These are phyloP conservation scores for Pachysandra terminalis DNA, from an alignment of 164 flowering plant species.

Conservation along the genomic window DNA sequence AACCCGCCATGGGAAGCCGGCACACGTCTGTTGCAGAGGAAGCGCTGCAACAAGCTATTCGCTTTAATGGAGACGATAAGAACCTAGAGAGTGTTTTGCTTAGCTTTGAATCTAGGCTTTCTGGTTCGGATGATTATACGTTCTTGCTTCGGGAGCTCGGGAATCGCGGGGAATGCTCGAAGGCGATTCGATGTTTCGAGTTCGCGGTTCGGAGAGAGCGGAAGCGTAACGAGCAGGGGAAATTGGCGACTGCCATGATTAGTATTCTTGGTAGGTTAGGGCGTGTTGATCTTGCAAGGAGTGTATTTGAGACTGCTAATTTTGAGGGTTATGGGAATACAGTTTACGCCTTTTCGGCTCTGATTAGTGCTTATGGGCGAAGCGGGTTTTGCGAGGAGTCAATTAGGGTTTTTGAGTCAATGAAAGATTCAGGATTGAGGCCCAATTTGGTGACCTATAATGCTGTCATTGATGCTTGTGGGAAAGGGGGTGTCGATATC, in stretches of 20 bases:
- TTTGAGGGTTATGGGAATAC: slow-evolving; percentile 81
- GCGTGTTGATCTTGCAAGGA: slow-evolving; percentile 61
- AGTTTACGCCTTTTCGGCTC: slow-evolving; percentile 80
- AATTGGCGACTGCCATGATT: slow-evolving; percentile 80
- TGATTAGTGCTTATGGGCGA: slow-evolving; percentile 87
- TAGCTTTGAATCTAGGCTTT: slow-evolving; percentile 47
- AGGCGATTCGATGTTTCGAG: slow-evolving; percentile 61
- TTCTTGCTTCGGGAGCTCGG: slow-evolving; percentile 83
- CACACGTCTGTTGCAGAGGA: slow-evolving; percentile 71
- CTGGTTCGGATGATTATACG: slow-evolving; percentile 73
- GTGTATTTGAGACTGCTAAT: slow-evolving; percentile 60
- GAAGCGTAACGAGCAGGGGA: slow-evolving; percentile 64
- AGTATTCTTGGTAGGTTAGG: slow-evolving; percentile 87
- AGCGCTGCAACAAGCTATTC: slow-evolving; percentile 40
- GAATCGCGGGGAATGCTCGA: slow-evolving; percentile 62
- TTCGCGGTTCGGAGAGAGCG: slow-evolving; percentile 62
- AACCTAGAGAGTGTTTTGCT: slow-evolving; percentile 39
- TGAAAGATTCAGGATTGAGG: slow-evolving; percentile 67
- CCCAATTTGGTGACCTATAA: slow-evolving; percentile 94
- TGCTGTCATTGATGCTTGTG: slow-evolving; percentile 97
- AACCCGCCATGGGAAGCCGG: slow-evolving; percentile 31
- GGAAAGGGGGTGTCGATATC: slow-evolving; percentile 86
- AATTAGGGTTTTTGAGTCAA: slow-evolving; percentile 57
- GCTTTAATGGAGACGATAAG: slow-evolving; percentile 22
- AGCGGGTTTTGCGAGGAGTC: slow-evolving; percentile 73